Conservation (phyloP, 441 rosid genomes). For the Pelargonium australe region DNA sequence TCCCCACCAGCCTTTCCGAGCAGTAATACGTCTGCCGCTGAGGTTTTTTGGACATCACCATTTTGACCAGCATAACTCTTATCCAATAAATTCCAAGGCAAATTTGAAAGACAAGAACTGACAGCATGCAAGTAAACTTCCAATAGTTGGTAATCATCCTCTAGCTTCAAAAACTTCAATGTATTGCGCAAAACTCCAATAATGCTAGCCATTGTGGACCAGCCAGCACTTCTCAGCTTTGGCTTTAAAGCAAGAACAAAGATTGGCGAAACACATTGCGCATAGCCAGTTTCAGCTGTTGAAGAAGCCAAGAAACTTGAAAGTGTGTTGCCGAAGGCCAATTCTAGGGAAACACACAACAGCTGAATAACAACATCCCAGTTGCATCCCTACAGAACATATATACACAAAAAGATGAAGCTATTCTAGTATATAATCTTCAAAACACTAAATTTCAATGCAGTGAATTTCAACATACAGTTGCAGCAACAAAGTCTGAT, state of each 20-base stretch:
- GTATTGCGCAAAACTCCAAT: constrained; percentile 47
- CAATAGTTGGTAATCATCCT: constrained; percentile 40
- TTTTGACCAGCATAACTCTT: constrained; percentile 24
- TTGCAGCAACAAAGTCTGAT: constrained; percentile 41
- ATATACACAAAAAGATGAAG: constrained; percentile 4
- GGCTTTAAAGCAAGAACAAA: constrained; percentile 31
- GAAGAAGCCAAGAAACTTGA: constrained; percentile 23
- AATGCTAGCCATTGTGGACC: constrained; percentile 51
- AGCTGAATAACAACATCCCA: constrained; percentile 40
- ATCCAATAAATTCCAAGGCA: constrained; percentile 50
- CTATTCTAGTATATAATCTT: neutral
- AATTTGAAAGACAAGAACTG: constrained; percentile 36
- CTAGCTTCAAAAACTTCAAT: constrained; percentile 57
- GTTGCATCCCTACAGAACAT: constrained; percentile 38
- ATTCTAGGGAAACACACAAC: constrained; percentile 43
- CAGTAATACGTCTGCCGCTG: constrained; percentile 17
- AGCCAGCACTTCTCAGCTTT: constrained; percentile 43
- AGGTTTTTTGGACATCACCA: constrained; percentile 15
- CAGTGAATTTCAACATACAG: constrained; percentile 36
- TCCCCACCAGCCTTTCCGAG: constrained; percentile 18
- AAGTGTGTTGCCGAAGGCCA: constrained; percentile 30
- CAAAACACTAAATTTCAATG: neutral
- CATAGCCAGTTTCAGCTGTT: constrained; percentile 19
- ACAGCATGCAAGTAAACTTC: constrained; percentile 39
- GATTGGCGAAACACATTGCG: constrained; percentile 21